These are phyloP conservation scores for Mycena metata DNA, from an alignment of 768 basidiomycete species.

Conservation along the genomic window DNA sequence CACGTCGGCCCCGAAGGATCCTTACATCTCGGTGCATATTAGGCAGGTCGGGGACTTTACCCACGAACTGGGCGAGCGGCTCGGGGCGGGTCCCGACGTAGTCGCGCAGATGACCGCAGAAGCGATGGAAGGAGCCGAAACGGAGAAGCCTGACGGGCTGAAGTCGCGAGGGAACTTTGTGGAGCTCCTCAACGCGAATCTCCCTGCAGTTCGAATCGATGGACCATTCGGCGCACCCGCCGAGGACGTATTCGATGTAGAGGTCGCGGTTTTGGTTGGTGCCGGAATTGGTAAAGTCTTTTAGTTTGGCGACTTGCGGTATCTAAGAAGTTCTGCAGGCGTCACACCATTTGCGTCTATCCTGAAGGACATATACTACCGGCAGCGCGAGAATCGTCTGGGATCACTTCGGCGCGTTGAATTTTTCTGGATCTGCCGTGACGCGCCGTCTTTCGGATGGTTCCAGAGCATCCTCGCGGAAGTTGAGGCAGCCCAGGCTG, in stretches of 20 bases:
- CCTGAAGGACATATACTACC: conserved; percentile 74
- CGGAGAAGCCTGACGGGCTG: conserved; percentile 58
- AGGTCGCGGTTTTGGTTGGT: conserved; percentile 91
- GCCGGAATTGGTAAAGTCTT: conserved; percentile 85
- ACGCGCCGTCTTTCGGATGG: conserved; percentile 94
- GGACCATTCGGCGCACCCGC: conserved; percentile 95
- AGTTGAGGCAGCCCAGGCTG: conserved; percentile 88
- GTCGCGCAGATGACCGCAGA: conserved; percentile 84
- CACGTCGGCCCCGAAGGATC: conserved; percentile 94
- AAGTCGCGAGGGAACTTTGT: conserved; percentile 81
- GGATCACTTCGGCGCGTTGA: conserved; percentile 89
- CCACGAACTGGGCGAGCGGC: conserved; percentile 82
- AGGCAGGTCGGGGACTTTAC: conserved; percentile 95
- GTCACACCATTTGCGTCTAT: conserved; percentile 81
- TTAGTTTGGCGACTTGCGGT: neutral
- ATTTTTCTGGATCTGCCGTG: conserved; percentile 94
- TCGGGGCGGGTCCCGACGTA: conserved; percentile 83
- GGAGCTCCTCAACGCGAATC: conserved; percentile 67
- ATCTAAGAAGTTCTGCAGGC: neutral
- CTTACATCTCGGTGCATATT: conserved; percentile 92
- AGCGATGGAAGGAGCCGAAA: conserved; percentile 81
- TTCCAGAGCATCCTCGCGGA: conserved; percentile 91
- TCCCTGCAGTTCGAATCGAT: conserved; percentile 84
- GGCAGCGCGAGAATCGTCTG: conserved; percentile 81
- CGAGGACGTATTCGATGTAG: conserved; percentile 87